Conservation (phyloP, 345 rosid species). For the Eucalyptus globulus region DNA sequence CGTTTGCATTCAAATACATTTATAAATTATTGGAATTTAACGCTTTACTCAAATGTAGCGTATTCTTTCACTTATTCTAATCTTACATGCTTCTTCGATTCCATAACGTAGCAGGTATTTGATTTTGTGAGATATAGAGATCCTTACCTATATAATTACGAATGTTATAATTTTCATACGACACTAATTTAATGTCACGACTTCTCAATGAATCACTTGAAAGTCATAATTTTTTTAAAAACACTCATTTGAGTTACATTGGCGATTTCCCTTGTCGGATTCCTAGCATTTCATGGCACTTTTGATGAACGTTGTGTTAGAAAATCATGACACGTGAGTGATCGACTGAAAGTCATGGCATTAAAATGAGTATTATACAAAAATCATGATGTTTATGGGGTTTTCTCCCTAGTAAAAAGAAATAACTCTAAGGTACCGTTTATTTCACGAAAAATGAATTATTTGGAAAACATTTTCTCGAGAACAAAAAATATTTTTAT, state of each 20-base stretch:
- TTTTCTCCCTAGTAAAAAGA: not conserved
- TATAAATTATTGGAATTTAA: not conserved
- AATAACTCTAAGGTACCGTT: too few relatives aligned
- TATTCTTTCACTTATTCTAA: not conserved
- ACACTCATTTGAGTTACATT: not conserved
- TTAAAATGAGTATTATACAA: rapidly evolving
- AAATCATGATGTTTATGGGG: not conserved
- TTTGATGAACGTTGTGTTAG: rapidly evolving
- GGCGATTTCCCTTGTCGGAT: not conserved
- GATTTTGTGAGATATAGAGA: not conserved
- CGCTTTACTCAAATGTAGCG: not conserved
- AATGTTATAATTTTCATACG: not conserved
- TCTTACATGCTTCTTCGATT: not conserved
- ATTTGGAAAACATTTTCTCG: not conserved
- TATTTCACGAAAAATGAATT: not conserved
- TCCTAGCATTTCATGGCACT: not conserved
- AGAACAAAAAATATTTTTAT: rapidly evolving
- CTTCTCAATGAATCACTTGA: not conserved
- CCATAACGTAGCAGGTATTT: not conserved
- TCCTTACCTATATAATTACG: not conserved
- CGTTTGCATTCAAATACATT: not conserved
- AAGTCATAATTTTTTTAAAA: not conserved
- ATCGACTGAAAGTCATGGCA: rapidly evolving
- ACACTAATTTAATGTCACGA: not conserved
- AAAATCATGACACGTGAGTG: not conserved